Evolutionary conservation across 352 stramenopile genomes (phyloP).

Genomic region (Phytopythium oedochilum): DNA sequence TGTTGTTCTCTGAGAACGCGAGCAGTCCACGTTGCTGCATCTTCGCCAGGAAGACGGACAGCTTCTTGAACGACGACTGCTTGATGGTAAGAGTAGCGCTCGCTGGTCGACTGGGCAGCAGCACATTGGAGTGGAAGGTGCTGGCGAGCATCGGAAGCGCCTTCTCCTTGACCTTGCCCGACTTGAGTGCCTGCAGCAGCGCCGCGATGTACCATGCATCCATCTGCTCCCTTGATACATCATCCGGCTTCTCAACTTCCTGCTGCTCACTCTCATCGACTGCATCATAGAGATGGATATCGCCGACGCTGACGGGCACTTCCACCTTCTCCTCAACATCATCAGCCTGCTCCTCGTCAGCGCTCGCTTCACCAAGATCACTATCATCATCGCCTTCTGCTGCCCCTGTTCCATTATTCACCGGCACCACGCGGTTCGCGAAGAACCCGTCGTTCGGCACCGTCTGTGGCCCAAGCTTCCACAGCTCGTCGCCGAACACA

Average conservation of each 20-base stretch:
- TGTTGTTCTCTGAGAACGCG: constrained; percentile 50
- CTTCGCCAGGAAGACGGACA: constrained; percentile 62
- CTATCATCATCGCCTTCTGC: constrained; percentile 10
- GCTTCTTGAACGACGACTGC: constrained; percentile 78
- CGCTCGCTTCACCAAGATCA: constrained; percentile 2
- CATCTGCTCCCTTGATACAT: constrained; percentile 62
- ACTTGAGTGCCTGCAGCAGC: constrained; percentile 61
- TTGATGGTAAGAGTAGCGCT: constrained; percentile 67
- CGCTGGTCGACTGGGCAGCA: constrained; percentile 57
- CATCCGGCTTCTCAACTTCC: constrained; percentile 5
- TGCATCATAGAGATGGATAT: constrained; percentile 20
- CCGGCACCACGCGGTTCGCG: constrained; percentile 26
- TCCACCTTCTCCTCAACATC: constrained; percentile 13
- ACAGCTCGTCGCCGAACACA: constrained; percentile 69
- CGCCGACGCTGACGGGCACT: constrained; percentile 16
- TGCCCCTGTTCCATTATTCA: constrained; percentile 9
- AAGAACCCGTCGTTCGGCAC: constrained; percentile 66
- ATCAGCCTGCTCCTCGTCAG: constrained; percentile 1
- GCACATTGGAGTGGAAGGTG: constrained; percentile 60
- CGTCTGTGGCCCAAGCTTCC: constrained; percentile 63
- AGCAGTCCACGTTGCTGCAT: constrained; percentile 62
- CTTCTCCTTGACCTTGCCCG: constrained; percentile 54
- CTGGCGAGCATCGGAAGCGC: constrained; percentile 77
- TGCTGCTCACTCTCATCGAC: constrained; percentile 24
- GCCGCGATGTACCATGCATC: constrained; percentile 59